phyloP scores from a whole-genome alignment of 345 rosid genomes.

The Schrenkiella parvula region DNA sequence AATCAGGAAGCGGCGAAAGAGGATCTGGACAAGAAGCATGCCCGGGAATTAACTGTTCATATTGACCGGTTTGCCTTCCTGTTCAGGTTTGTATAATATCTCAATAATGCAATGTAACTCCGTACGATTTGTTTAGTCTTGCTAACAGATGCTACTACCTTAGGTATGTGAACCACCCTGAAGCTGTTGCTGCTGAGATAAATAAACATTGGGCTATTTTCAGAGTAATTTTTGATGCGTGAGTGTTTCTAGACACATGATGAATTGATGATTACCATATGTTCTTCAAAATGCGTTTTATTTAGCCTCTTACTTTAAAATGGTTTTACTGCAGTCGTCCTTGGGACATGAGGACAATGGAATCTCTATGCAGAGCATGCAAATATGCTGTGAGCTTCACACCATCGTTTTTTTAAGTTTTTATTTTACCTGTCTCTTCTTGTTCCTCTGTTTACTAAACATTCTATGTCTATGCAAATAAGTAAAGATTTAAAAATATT shows the following conservation, averaged over 20 bases:
- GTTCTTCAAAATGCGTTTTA: conserved; percentile 7
- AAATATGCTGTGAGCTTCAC: conserved; percentile 88
- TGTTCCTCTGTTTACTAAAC: conserved; percentile 5
- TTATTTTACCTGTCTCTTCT: background rate
- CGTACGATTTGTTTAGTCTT: conserved; percentile 13
- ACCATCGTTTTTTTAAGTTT: background rate
- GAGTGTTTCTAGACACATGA: conserved; percentile 34
- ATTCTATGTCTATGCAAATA: background rate
- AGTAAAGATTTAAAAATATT: background rate
- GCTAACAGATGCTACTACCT: conserved; percentile 25
- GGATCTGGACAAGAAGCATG: conserved; percentile 78
- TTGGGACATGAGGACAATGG: conserved; percentile 99
- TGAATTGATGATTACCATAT: background rate
- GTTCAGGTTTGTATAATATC: conserved; percentile 61
- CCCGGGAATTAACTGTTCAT: conserved; percentile 86
- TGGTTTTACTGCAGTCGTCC: conserved; percentile 72
- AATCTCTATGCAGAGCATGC: conserved; percentile 98
- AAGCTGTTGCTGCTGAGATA: conserved; percentile 92
- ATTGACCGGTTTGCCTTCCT: conserved; percentile 96
- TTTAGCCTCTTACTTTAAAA: conserved; percentile 21
- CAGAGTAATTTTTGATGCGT: conserved; percentile 88
- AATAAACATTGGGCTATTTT: conserved; percentile 92
- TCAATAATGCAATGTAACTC: background rate
- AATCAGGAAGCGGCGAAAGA: conserved; percentile 73
- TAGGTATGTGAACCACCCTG: conserved; percentile 95